Evolutionary conservation across 169 alveolate genomes (phyloP).

Genomic region (Eimeria tenella): DNA sequence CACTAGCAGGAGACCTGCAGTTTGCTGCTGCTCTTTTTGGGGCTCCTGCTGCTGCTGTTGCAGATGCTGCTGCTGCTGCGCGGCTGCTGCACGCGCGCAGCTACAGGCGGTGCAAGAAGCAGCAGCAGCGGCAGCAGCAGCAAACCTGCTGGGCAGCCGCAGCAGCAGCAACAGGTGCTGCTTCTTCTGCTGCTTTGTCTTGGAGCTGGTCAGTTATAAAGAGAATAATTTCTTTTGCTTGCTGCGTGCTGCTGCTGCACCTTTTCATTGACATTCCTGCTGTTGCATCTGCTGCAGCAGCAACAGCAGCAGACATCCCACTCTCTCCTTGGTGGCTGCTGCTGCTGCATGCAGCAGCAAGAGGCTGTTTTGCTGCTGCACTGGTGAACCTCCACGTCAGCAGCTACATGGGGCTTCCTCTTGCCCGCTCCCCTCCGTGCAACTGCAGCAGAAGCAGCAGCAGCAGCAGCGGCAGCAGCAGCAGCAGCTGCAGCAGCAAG

Average conservation of each 20-base stretch:
- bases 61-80: conserved; percentile 55
- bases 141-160: not conserved
- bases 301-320: not conserved
- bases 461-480: conserved; percentile 36
- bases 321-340: conserved; percentile 59
- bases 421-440: not conserved
- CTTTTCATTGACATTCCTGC: conserved; percentile 22
- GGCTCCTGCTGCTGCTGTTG: not conserved
- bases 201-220: conserved; percentile 11
- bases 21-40: conserved; percentile 42
- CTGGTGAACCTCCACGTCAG: conserved; percentile 36
- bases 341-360: conserved; percentile 65
- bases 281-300: conserved; percentile 23
- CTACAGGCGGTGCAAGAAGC: not conserved
- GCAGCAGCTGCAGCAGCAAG: not conserved
- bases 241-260: conserved; percentile 35
- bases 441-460: conserved; percentile 43
- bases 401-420: not conserved
- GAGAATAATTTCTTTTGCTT: not conserved
- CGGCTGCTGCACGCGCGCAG: conserved; percentile 21
- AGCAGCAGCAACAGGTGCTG: not conserved
- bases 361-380: conserved; percentile 56
- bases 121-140: conserved; percentile 30
- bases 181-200: not conserved
- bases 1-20: conserved; percentile 30